A percentile compares a stretch with the other conserved stretches of the same genome.
Conservation (phyloP, 1,139 yeast species). For the Diutina siamensis region DNA sequence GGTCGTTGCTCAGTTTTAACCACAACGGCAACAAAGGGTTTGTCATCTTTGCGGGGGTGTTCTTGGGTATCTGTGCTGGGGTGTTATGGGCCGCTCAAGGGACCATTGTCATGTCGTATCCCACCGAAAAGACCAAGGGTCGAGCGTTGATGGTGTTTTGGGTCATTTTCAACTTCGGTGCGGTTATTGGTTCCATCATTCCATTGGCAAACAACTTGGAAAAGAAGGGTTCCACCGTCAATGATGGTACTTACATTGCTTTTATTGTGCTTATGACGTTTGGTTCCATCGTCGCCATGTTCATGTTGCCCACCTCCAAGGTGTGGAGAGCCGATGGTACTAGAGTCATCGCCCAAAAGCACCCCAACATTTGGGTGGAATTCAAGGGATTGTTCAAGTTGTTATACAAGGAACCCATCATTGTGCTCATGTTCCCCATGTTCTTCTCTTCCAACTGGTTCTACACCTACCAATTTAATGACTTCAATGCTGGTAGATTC, state of each 20-base stretch:
- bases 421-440: conserved; percentile 43
- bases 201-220: conserved; percentile 42
- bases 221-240: conserved; percentile 25
- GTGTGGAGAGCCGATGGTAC: conserved; percentile 45
- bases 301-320: conserved; percentile 37
- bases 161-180: conserved; percentile 55
- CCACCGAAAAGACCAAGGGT: conserved; percentile 45
- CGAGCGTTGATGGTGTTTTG: conserved; percentile 45
- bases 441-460: conserved; percentile 57
- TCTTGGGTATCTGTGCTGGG: conserved; percentile 47
- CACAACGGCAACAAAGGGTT: conserved; percentile 40
- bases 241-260: conserved; percentile 46
- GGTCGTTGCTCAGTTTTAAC: conserved; percentile 37
- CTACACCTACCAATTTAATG: conserved; percentile 53
- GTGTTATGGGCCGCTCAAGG: conserved; percentile 55
- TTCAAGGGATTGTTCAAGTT: conserved; percentile 27
- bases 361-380: conserved; percentile 39
- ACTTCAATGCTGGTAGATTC: conserved; percentile 44
- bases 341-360: conserved; percentile 30
- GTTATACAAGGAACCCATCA: conserved; percentile 35
- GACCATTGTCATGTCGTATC: conserved; percentile 44
- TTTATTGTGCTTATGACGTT: conserved; percentile 42
- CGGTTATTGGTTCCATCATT: conserved; percentile 45
- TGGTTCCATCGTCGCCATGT: conserved; percentile 35
- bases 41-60: conserved; percentile 48